Evolutionary conservation across 179 eudicot species (phyloP), one percentile per base, ranked within the genome.

Genomic region (Carnegiea gigantea): DNA sequence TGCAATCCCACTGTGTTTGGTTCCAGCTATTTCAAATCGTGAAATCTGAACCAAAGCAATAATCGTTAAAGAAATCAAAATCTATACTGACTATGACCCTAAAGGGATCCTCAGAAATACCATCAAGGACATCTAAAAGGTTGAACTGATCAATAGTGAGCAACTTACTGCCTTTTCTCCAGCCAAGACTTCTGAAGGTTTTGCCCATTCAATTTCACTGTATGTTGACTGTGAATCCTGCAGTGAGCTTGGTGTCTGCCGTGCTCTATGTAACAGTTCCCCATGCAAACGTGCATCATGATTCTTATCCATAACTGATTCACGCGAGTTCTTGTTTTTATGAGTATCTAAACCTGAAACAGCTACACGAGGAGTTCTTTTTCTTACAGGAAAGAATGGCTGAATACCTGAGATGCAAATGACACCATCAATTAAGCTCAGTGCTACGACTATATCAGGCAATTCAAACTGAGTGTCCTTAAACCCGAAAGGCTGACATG

Each of bases 351-450:
- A 65, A 24, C 28, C 59, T 48, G 88, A 81, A 80, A 96, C 90
- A 70, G 93, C 95, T 62, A 89, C 87, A 73, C 99, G 94, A 49
- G 99, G 99, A 28, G 99, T 94, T 88, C 99, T 91, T 89, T 94
- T 96, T 79, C 89, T 94, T 78, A 94, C 98, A 84, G 92, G 90
- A 80, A 88, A 82, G 75, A 86, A 84, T 82, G 90, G 92, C 70
- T 87, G 89, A 81, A 81, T 88, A 75, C 90, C 98, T 95, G 82
- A 84, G 70, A 59, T 85, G 73, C 54, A 48, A 78, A 65, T 48
- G 20, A 77, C 51, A 30, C 33, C 78, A 70, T 54, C 64, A 79
- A 54, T 33, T 23, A 70, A 54, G 65, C 46, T 77, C 74, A 73
- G 43, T 40, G 78, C 72, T 33, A 82, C 48, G 65, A 67, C 33